These are phyloP conservation scores for Cadophora sp. DNA, from an alignment of 2,329 filamentous ascomycete genomes.

Conservation along the genomic window DNA sequence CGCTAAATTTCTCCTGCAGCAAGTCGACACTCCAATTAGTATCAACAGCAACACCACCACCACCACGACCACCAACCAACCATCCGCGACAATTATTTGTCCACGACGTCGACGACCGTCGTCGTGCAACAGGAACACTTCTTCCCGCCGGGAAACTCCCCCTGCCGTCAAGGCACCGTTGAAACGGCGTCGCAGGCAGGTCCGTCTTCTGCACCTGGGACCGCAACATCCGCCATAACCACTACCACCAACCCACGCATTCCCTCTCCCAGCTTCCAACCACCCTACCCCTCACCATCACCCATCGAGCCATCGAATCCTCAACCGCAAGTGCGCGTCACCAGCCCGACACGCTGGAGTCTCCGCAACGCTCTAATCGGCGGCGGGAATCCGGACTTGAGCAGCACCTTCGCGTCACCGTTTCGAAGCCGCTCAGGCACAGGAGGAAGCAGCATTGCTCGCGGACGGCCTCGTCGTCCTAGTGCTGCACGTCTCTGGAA, in stretches of 20 bases:
- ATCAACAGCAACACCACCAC: slow-evolving; percentile 16
- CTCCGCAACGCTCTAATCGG: slow-evolving; percentile 42
- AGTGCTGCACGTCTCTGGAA: slow-evolving; percentile 59
- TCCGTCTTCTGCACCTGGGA: slow-evolving; percentile 30
- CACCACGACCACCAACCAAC: not conserved
- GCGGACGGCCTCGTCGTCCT: slow-evolving; percentile 37
- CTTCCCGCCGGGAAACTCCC: slow-evolving; percentile 17
- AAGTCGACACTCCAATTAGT: slow-evolving; percentile 5
- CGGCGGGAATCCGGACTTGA: slow-evolving; percentile 31
- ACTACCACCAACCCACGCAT: slow-evolving; percentile 37
- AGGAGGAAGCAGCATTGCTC: slow-evolving; percentile 34
- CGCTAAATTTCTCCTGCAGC: slow-evolving; percentile 19
- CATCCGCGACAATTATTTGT: slow-evolving; percentile 2
- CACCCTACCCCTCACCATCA: slow-evolving; percentile 39
- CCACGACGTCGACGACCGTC: slow-evolving; percentile 18
- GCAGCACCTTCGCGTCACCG: slow-evolving; percentile 33
- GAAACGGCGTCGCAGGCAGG: slow-evolving; percentile 42
- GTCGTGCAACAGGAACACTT: slow-evolving; percentile 18
- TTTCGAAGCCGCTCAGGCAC: slow-evolving; percentile 40
- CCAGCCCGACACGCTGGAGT: slow-evolving; percentile 55
- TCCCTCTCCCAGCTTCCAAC: slow-evolving; percentile 42
- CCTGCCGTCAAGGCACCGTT: slow-evolving; percentile 34
- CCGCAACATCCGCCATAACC: slow-evolving; percentile 32
- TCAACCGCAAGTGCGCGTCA: slow-evolving; percentile 39
- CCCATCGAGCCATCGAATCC: slow-evolving; percentile 26